Evolutionary conservation across 306 rosid species (phyloP), one percentile per base, ranked within the genome.

Genomic region (Vachellia pachyceras): DNA sequence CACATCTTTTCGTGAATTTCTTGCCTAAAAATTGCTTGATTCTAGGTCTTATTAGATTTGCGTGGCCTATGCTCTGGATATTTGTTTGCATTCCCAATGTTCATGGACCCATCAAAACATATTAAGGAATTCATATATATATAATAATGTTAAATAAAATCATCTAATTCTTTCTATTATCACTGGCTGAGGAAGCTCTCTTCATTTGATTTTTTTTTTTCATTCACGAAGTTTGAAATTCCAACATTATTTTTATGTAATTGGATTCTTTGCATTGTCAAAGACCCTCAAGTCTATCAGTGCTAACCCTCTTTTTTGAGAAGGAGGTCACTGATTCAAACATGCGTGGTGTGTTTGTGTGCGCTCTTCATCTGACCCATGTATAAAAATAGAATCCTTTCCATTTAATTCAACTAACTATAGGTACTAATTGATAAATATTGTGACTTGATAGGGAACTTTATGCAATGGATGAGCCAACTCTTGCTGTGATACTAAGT

Each of bases 41-140:
- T 85, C 83, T 68, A 81, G 77, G 83, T 77, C 69, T 69, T n/a
- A n/a, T 6, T 77, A n/a, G 75, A 67, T 77, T 85, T 72, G 73
- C 68, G 73, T 73, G 67, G 57, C 82, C 58, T 6, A 79, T 64
- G 68, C 69, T 15, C 47, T 45, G 45, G 42, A 68, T 45, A n/a
- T 41, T 54, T 64, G 50, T 65, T 52, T 82, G 36, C 76, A 35
- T 36, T 39, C 14, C 46, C 49, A 55, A 33, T 63, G 10, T 29
- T 69, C 42, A 58, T 45, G 73, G 49, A 35, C 49, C 11, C 50
- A 66, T 36, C 10, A 64, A 35, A 61, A 65, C 15, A 35, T 35
- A 29, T 35, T 64, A 14, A 13, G 18, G 42, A 18, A n/a, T n/a
- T 54, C n/a, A 7, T 54, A 40, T 13, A 47, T 47, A 47, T 13